phyloP scores from a whole-genome alignment of 1,139 yeast genomes.

The Suhomyces atakaporum region DNA sequence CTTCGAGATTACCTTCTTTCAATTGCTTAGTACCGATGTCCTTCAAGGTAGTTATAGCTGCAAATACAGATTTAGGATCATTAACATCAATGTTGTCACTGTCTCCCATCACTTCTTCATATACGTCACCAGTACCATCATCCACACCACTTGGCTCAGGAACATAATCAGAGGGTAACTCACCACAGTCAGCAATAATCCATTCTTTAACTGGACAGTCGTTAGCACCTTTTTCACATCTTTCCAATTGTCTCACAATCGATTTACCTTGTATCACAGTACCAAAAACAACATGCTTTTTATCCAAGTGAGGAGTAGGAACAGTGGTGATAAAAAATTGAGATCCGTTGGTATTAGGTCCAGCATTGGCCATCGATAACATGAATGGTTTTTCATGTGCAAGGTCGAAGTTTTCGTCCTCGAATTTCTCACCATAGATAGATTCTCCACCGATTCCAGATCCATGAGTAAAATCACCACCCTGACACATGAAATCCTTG shows the following conservation, averaged over 20 bases:
- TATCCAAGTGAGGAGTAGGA: slow-evolving; percentile 82
- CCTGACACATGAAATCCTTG: slow-evolving; percentile 89
- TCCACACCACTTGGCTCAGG: slow-evolving; percentile 45
- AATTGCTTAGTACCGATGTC: slow-evolving; percentile 75
- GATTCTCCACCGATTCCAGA: slow-evolving; percentile 95
- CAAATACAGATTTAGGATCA: slow-evolving; percentile 63
- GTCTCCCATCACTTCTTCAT: slow-evolving; percentile 76
- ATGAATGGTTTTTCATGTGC: slow-evolving; percentile 84
- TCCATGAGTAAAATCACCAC: slow-evolving; percentile 92
- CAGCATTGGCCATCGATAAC: slow-evolving; percentile 95
- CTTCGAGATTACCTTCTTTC: slow-evolving; percentile 59
- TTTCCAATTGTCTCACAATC: slow-evolving; percentile 75
- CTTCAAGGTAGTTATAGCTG: slow-evolving; percentile 69
- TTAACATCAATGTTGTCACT: slow-evolving; percentile 65
- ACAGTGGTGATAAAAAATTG: slow-evolving; percentile 92
- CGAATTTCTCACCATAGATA: slow-evolving; percentile 92
- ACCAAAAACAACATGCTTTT: slow-evolving; percentile 96
- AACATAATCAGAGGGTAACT: slow-evolving; percentile 61
- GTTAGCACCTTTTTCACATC: slow-evolving; percentile 58
- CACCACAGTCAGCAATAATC: slow-evolving; percentile 78
- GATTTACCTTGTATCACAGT: slow-evolving; percentile 82
- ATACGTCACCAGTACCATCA: slow-evolving; percentile 85
- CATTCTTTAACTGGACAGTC: slow-evolving; percentile 71
- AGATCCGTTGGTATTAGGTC: slow-evolving; percentile 93
- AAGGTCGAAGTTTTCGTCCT: slow-evolving; percentile 81